These are phyloP conservation scores for Petasospora fabianii DNA, from an alignment of 1,139 yeast genomes.

Conservation along the genomic window DNA sequence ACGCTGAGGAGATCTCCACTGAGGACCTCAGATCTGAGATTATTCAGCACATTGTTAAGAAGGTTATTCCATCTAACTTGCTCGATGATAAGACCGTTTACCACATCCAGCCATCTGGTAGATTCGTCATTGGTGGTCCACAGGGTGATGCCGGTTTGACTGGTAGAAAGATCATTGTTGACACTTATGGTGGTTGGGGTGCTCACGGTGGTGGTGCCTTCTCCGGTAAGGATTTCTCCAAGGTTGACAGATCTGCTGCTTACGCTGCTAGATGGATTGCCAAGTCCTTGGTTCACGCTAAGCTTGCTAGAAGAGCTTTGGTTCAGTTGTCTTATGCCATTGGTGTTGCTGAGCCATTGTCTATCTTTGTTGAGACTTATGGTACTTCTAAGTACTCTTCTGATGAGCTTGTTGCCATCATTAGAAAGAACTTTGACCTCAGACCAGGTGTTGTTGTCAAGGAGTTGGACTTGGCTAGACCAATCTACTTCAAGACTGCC, in stretches of 20 bases:
- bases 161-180: conserved; percentile 99
- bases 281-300: conserved; percentile 92
- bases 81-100: conserved; percentile 93
- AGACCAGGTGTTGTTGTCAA: conserved; percentile 99
- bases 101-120: conserved; percentile 99
- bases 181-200: conserved; percentile 99
- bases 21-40: conserved; percentile 84
- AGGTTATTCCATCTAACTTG: conserved; percentile 86
- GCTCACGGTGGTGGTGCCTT: conserved; percentile 99
- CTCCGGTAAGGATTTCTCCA: conserved; percentile 99
- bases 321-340: conserved; percentile 99
- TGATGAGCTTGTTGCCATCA: conserved; percentile 84
- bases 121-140: conserved; percentile 99
- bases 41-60: conserved; percentile 74
- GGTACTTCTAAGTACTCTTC: conserved; percentile 92
- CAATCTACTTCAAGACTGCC: conserved; percentile 98
- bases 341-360: conserved; percentile 99
- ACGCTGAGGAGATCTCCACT: conserved; percentile 91
- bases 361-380: conserved; percentile 94
- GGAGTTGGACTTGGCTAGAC: conserved; percentile 96
- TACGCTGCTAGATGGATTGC: conserved; percentile 99
- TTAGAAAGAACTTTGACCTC: conserved; percentile 91
- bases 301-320: conserved; percentile 93
- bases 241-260: conserved; percentile 99
- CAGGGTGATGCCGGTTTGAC: conserved; percentile 99